Evolutionary conservation across 331 rosid genomes (phyloP).

Genomic region (Quercus phellos): DNA sequence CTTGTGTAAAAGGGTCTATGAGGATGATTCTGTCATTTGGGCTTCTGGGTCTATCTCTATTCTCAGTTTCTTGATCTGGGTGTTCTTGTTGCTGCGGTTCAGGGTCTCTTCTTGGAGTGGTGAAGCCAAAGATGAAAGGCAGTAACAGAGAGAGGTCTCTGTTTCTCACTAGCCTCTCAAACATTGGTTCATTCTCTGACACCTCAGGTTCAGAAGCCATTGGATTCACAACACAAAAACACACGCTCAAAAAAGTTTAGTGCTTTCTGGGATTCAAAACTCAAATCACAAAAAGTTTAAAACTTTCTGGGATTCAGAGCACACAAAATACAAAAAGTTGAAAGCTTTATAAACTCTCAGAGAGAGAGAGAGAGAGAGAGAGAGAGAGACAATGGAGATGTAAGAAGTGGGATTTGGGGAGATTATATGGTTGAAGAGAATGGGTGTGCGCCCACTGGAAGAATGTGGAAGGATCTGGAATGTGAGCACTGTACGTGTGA

Average conservation of each 20-base stretch:
- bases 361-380: not conserved
- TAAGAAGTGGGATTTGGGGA: not conserved
- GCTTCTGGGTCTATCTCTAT: not conserved
- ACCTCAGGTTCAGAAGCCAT: slow-evolving; percentile 57
- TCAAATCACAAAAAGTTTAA: not conserved
- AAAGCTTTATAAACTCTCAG: not conserved
- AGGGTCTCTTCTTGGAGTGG: slow-evolving; percentile 1
- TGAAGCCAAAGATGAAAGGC: slow-evolving; percentile 56
- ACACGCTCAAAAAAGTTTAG: not conserved
- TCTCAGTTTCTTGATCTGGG: slow-evolving; percentile 17
- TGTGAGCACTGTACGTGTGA: not conserved
- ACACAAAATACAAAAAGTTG: not conserved
- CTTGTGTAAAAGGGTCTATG: slow-evolving; percentile 54
- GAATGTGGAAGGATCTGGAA: slow-evolving; percentile 70
- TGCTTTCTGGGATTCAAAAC: not conserved
- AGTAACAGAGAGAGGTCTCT: slow-evolving; percentile 46
- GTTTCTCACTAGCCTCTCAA: slow-evolving; percentile 38
- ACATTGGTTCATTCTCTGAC: slow-evolving; percentile 33
- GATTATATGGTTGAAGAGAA: not conserved
- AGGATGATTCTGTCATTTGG: slow-evolving; percentile 41
- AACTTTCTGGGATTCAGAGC: too few relatives aligned
- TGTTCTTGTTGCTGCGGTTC: slow-evolving; percentile 3
- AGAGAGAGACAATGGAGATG: not conserved
- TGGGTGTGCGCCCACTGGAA: slow-evolving; percentile 18
- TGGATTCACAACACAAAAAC: not conserved